Percentiles rank a stretch among this genome's conserved stretches.
phyloP scores from a whole-genome alignment of 2,329 filamentous ascomycete genomes.

The Venturia aucupariae region DNA sequence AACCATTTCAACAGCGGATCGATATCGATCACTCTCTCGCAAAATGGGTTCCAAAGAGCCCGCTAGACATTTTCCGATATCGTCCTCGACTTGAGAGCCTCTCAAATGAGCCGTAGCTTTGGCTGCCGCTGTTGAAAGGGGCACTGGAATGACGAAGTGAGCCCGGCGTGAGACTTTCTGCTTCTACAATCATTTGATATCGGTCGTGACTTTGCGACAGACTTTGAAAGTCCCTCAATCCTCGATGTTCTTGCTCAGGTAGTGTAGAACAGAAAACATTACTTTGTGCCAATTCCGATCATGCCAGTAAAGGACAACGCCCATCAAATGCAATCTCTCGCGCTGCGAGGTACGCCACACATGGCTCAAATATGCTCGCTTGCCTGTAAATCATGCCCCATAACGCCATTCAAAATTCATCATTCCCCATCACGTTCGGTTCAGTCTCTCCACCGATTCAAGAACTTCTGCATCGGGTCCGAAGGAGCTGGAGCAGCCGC shows the following conservation, averaged over 20 bases:
- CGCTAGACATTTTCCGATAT: too few relatives aligned
- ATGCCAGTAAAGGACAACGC: background rate
- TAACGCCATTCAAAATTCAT: background rate
- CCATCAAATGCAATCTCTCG: constrained; percentile 7
- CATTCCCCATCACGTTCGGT: too few relatives aligned
- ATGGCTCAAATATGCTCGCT: constrained; percentile 1
- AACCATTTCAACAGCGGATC: too few relatives aligned
- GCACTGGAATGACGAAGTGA: too few relatives aligned
- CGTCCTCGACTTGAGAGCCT: too few relatives aligned
- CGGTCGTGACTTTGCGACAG: background rate
- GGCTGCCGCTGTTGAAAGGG: too few relatives aligned
- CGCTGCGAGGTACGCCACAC: background rate
- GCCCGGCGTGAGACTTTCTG: too few relatives aligned
- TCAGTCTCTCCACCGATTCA: constrained; percentile 52
- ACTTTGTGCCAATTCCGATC: background rate
- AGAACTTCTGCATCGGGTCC: constrained; percentile 47
- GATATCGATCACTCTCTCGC: too few relatives aligned
- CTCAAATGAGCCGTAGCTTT: too few relatives aligned
- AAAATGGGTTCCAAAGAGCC: too few relatives aligned
- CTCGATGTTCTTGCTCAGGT: background rate
- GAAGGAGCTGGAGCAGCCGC: constrained; percentile 43
- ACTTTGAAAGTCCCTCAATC: background rate
- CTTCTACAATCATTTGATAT: too few relatives aligned
- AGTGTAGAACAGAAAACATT: background rate
- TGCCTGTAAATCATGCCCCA: background rate